Percentiles rank a stretch among this genome's conserved stretches.
phyloP scores from a whole-genome alignment of 164 flowering plant species.

The Magnolia kwangsiensis region DNA sequence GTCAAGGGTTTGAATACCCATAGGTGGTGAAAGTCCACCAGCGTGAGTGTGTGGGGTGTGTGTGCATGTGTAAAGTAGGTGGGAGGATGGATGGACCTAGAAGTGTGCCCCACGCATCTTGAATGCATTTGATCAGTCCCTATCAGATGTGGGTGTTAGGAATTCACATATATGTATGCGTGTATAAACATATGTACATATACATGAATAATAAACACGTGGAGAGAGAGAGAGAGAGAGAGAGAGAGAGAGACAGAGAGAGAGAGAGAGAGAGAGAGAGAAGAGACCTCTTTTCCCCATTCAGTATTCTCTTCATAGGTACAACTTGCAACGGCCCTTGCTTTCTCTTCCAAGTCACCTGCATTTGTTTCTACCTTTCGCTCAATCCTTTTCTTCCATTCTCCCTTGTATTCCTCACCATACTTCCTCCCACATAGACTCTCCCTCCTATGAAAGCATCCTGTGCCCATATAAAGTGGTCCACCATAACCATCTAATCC shows the following conservation, averaged over 20 bases:
- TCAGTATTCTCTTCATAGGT: constrained; percentile 28
- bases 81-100: too few relatives aligned
- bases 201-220: too few relatives aligned
- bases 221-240: too few relatives aligned
- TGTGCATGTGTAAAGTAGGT: too few relatives aligned
- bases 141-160: too few relatives aligned
- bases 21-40: too few relatives aligned
- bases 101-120: too few relatives aligned
- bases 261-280: constrained; percentile 6
- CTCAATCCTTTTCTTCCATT: constrained; percentile 6
- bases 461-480: constrained; percentile 31
- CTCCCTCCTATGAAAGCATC: constrained; percentile 41
- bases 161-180: too few relatives aligned
- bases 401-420: constrained; percentile 11
- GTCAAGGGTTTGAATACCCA: too few relatives aligned
- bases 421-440: constrained; percentile 26
- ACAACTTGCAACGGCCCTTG: constrained; percentile 30
- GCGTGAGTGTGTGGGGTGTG: too few relatives aligned
- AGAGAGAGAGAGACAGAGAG: constrained; percentile 9
- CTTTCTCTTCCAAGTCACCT: constrained; percentile 20
- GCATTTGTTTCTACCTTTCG: constrained; percentile 14
- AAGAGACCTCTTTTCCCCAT: constrained; percentile 41
- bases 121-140: too few relatives aligned
- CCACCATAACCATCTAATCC: constrained; percentile 35
- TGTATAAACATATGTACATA: too few relatives aligned